These are phyloP conservation scores for Fusarium cicatricum DNA, from an alignment of 2,329 filamentous ascomycete genomes.

Conservation along the genomic window DNA sequence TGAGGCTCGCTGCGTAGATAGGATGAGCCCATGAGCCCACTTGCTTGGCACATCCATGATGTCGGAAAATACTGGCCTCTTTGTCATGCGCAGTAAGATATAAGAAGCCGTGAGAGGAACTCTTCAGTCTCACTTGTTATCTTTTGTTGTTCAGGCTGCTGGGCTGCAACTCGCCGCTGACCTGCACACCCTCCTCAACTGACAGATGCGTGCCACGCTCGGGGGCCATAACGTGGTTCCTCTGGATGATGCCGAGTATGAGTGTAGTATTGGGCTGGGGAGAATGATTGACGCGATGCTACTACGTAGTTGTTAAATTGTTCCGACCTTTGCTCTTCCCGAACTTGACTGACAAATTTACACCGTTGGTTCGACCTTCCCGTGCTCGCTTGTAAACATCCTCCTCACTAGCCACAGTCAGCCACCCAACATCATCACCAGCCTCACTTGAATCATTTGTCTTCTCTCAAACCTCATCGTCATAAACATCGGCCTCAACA, in stretches of 20 bases:
- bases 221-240: constrained; percentile 25
- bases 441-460: background rate
- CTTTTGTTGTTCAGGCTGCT: constrained; percentile 11
- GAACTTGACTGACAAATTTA: background rate
- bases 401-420: background rate
- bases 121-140: constrained; percentile 1
- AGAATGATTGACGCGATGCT: constrained; percentile 8
- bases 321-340: background rate
- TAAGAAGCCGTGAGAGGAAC: constrained; percentile 20
- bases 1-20: constrained; percentile 33
- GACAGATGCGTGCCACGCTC: constrained; percentile 12
- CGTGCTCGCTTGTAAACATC: no score
- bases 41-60: constrained; percentile 14
- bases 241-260: constrained; percentile 8
- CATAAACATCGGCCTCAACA: background rate
- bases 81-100: constrained; percentile 19
- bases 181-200: constrained; percentile 20
- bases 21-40: constrained; percentile 14
- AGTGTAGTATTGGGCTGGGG: constrained; percentile 8
- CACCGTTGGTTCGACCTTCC: background rate
- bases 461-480: background rate
- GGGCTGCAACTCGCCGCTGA: constrained; percentile 25
- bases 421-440: background rate
- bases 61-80: background rate
- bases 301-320: constrained; percentile 8